These are phyloP conservation scores for Ruellia speciosa DNA, from an alignment of 305 asterid genomes.

Conservation along the genomic window DNA sequence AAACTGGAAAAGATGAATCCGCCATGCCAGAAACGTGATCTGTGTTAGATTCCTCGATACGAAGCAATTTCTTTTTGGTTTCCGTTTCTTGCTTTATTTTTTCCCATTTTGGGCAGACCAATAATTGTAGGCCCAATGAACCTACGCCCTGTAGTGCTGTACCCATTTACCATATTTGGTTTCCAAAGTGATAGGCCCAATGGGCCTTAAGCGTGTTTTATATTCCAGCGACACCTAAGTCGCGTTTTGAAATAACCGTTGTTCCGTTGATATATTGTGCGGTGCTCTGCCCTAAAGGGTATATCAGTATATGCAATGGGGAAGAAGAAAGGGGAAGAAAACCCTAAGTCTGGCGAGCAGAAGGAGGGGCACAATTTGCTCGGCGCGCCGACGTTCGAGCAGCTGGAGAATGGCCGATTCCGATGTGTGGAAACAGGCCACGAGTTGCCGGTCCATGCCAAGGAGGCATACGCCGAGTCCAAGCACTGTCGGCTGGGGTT, in stretches of 20 bases:
- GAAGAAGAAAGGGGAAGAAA: constrained; percentile 46
- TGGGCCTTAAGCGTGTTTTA: too few species aligned
- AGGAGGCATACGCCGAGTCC: constrained; percentile 56
- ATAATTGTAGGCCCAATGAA: too few species aligned
- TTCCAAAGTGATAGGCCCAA: too few species aligned
- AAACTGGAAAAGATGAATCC: background rate
- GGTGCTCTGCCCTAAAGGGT: background rate
- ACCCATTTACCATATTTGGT: too few species aligned
- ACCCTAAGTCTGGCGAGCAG: constrained; percentile 26
- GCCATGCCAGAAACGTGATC: background rate
- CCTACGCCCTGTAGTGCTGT: too few species aligned
- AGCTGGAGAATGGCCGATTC: constrained; percentile 65
- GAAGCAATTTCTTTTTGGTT: too few species aligned
- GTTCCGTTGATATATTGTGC: background rate
- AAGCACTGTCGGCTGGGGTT: constrained; percentile 90
- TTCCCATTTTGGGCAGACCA: too few species aligned
- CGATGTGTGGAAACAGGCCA: constrained; percentile 88
- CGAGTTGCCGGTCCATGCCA: constrained; percentile 70
- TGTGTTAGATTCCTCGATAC: background rate
- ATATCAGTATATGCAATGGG: constrained; percentile 37
- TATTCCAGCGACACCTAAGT: too few species aligned
- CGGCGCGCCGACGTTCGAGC: constrained; percentile 59
- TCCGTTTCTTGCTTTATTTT: too few species aligned
- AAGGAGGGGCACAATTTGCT: constrained; percentile 64
- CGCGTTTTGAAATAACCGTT: too few species aligned